phyloP scores from a whole-genome alignment of 176 grass and related monocot genomes.

The Rhynchospora pubera region DNA sequence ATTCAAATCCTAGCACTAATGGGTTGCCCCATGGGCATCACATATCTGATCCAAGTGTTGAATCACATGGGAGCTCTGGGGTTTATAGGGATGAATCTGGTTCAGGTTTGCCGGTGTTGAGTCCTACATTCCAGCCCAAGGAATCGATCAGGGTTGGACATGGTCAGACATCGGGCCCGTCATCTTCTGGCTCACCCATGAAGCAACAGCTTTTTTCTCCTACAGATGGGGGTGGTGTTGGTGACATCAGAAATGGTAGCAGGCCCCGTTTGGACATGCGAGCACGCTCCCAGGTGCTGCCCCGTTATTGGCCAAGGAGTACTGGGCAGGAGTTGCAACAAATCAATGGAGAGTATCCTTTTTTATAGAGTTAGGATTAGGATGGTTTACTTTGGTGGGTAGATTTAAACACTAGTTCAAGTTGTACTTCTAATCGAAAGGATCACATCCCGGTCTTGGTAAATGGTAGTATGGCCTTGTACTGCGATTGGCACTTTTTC shows the following conservation, averaged over 20 bases:
- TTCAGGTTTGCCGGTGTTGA: constrained; percentile 12
- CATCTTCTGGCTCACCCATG: constrained; percentile 12
- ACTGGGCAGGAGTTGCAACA: constrained; percentile 95
- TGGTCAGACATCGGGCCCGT: not conserved
- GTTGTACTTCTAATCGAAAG: not conserved
- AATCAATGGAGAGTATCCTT: constrained; percentile 94
- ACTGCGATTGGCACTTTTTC: not conserved
- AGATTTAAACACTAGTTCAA: not conserved
- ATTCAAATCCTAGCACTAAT: constrained; percentile 35
- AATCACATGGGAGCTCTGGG: constrained; percentile 1
- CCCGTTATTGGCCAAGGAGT: constrained; percentile 98
- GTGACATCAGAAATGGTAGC: constrained; percentile 53
- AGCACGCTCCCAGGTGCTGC: constrained; percentile 71
- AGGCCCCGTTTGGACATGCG: constrained; percentile 70
- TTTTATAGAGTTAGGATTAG: not conserved
- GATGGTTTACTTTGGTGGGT: not conserved
- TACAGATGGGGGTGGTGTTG: not conserved
- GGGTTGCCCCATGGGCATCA: constrained; percentile 41
- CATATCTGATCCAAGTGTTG: constrained; percentile 23
- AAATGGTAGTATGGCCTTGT: not conserved
- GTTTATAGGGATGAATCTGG: constrained; percentile 11
- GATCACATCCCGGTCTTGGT: not conserved
- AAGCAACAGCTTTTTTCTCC: constrained; percentile 11
- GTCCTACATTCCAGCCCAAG: constrained; percentile 1
- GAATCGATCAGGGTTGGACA: constrained; percentile 18